Evolutionary conservation across 2,329 filamentous ascomycete species (phyloP).

Genomic region (Geosmithia putterillii): DNA sequence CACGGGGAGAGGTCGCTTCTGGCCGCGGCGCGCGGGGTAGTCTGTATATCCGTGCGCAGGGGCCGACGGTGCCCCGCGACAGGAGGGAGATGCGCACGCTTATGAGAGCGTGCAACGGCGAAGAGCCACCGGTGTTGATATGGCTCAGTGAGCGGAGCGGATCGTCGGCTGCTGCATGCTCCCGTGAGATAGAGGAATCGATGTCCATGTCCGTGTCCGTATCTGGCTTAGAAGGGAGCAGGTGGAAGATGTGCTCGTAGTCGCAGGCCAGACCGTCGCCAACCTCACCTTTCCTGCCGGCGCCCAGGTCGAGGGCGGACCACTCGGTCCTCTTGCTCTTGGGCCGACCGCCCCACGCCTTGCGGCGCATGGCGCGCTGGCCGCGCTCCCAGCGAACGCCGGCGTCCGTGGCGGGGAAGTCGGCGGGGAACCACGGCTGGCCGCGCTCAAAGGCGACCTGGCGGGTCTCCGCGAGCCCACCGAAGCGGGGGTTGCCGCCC

Average conservation of each 20-base stretch:
- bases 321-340: conserved; percentile 73
- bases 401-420: conserved; percentile 67
- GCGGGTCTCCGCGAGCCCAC: conserved; percentile 65
- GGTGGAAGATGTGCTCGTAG: conserved; percentile 56
- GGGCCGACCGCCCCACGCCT: conserved; percentile 65
- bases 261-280: conserved; percentile 76
- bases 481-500: conserved; percentile 71
- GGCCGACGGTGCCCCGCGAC: conserved; percentile 54
- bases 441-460: conserved; percentile 75
- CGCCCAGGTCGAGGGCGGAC: conserved; percentile 61
- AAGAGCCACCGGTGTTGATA: not conserved
- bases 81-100: conserved; percentile 57
- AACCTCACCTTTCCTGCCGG: conserved; percentile 66
- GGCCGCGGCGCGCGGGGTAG: conserved; percentile 36
- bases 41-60: conserved; percentile 75
- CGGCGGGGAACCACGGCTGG: conserved; percentile 73
- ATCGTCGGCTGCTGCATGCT: not conserved
- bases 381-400: conserved; percentile 68
- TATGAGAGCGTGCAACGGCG: not conserved
- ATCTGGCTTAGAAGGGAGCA: conserved; percentile 6
- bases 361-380: conserved; percentile 57
- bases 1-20: conserved; percentile 15
- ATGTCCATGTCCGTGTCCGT: conserved; percentile 18
- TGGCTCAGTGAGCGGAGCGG: not conserved
- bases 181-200: too few relatives aligned